Conservation (phyloP, 2,329 filamentous ascomycete species). For the Ophidiomyces ophidiicola region DNA sequence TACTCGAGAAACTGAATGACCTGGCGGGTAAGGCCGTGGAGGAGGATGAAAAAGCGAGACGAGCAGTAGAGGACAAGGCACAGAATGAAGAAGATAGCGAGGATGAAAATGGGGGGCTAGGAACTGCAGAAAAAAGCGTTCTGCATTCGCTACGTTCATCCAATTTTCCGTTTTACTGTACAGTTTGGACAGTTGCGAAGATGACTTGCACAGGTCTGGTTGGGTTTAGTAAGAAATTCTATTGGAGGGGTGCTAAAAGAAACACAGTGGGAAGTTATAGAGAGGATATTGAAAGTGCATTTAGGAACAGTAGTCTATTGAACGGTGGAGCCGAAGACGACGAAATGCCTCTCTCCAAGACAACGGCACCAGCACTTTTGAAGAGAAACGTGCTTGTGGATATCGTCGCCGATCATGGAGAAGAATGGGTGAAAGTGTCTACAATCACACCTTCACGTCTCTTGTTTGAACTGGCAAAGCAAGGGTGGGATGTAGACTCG, state of each 20-base stretch:
- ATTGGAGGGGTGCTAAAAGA: conserved; percentile 29
- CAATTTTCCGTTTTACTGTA: conserved; percentile 53
- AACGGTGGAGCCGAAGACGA: conserved; percentile 16
- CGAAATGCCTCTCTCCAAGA: conserved; percentile 22
- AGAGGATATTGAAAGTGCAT: background rate
- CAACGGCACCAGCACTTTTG: conserved; percentile 28
- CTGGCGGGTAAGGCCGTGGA: conserved; percentile 17
- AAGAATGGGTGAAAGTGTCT: conserved; percentile 57
- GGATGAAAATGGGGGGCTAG: conserved; percentile 4
- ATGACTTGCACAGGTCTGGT: conserved; percentile 41
- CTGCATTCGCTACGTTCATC: conserved; percentile 51
- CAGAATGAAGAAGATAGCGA: conserved; percentile 12
- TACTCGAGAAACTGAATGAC: conserved; percentile 33
- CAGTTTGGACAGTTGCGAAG: conserved; percentile 53
- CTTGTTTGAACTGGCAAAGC: conserved; percentile 56
- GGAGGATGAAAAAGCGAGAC: conserved; percentile 14
- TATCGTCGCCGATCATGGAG: conserved; percentile 50
- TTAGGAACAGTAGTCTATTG: conserved; percentile 6
- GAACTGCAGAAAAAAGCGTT: conserved; percentile 24
- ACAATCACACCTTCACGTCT: conserved; percentile 52
- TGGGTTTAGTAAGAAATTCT: conserved; percentile 46
- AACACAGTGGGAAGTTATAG: conserved; percentile 6
- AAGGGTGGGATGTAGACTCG: conserved; percentile 47
- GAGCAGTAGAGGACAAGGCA: conserved; percentile 17
- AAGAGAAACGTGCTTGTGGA: conserved; percentile 49